Conservation (phyloP, 441 rosid genomes). For the Hura crepitans region DNA sequence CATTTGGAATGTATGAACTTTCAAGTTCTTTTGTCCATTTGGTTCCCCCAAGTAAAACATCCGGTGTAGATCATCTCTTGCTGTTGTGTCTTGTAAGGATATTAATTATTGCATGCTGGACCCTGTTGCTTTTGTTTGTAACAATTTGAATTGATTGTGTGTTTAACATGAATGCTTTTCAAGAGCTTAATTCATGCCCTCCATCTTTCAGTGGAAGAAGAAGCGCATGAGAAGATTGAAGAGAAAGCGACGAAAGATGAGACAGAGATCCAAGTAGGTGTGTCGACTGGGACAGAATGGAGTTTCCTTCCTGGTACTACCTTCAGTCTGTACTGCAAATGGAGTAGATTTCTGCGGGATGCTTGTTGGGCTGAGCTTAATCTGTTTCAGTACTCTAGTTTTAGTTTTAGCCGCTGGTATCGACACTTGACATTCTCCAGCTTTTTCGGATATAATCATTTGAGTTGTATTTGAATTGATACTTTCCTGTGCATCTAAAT, state of each 20-base stretch:
- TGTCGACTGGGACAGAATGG: slow-evolving; percentile 6
- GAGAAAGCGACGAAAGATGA: slow-evolving; percentile 95
- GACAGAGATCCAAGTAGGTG: slow-evolving; percentile 82
- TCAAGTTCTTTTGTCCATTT: too few relatives aligned
- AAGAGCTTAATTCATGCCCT: neutral
- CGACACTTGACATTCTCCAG: neutral
- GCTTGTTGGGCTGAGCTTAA: neutral
- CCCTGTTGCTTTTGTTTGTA: too few relatives aligned
- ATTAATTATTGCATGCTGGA: too few relatives aligned
- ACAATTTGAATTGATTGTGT: neutral
- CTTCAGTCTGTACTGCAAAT: neutral
- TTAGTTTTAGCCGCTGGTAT: neutral
- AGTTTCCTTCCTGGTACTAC: slow-evolving; percentile 4
- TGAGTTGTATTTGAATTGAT: slow-evolving; percentile 8
- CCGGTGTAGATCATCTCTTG: too few relatives aligned
- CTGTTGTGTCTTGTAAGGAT: too few relatives aligned
- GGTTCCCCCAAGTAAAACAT: too few relatives aligned
- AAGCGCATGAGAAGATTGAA: slow-evolving; percentile 89
- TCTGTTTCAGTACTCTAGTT: slow-evolving; percentile 16
- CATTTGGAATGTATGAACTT: too few relatives aligned
- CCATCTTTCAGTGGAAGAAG: slow-evolving; percentile 73
- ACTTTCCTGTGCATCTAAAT: neutral
- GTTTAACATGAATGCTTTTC: too few relatives aligned
- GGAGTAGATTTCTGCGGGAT: slow-evolving; percentile 12
- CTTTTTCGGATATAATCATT: slow-evolving; percentile 5